Evolutionary conservation across 1,139 yeast genomes (phyloP), one percentile per base, ranked within the genome.

Genomic region (Sugiyamaella neomexicana): DNA sequence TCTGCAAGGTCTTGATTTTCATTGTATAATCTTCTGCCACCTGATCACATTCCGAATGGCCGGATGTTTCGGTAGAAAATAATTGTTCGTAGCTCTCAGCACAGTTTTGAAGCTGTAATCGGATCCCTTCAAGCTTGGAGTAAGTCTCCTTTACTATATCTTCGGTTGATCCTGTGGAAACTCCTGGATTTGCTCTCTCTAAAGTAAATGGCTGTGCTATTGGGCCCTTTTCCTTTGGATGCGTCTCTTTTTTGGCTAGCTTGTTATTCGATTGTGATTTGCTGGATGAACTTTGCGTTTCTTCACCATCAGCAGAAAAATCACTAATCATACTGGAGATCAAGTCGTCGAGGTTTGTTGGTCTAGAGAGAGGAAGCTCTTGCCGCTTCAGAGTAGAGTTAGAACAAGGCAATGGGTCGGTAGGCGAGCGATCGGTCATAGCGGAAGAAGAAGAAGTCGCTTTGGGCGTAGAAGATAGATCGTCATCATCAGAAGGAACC

Each of bases 1-100:
- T 58, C 46, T 62, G 65, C 42, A 64, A 56, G 20, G 63, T 59
- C 58, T 62, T 64, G 48, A 63, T 59, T 44, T 64, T 56, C 2
- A 66, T 63, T 2, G 54, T 39, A 37, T 58, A 40, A 10, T 63
- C 50, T 4, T 55, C 17, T 12, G 56, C 50, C 1, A 53, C 40
- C 17, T 46, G 51, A 15, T 50, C 53, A 38, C 53, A 52, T 12
- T 57, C 61, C 20, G 57, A 48, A n/a, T 50, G 56, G 15, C 53
- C 55, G 1, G 61, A 53, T 3, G 56, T 45, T 40, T 61, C 62
- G 5, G 55, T 43, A 17, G 55, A 54, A 46, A 44, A 57, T 37
- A 64, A 41, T 1, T 66, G 57, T 16, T 61, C 58, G 46, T 56
- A 62, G 8, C 63, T 59, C 13, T 61, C 65, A n/a, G 57, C 54